These are phyloP conservation scores for Macrophomina tecta DNA, from an alignment of 2,329 filamentous ascomycete species.

Conservation along the genomic window DNA sequence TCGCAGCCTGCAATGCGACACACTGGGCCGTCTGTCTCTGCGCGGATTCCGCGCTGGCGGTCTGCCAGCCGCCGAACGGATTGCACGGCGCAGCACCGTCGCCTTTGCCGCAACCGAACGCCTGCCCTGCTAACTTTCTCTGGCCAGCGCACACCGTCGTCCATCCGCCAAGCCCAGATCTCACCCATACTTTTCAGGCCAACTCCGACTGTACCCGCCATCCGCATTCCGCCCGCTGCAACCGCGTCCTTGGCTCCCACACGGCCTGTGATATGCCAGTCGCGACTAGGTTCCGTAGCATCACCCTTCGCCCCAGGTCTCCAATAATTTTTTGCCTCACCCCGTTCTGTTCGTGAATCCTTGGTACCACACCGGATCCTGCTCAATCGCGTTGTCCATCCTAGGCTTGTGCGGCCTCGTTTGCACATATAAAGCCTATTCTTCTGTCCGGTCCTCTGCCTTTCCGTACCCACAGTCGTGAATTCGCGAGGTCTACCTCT, in stretches of 20 bases:
- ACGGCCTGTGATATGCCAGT: conserved; percentile 12
- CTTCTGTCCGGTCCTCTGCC: background rate
- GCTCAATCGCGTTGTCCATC: conserved; percentile 8
- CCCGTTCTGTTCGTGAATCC: background rate
- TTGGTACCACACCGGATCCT: conserved; percentile 2
- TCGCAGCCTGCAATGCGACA: background rate
- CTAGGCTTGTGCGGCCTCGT: background rate
- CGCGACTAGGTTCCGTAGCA: conserved; percentile 11
- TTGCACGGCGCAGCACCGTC: background rate
- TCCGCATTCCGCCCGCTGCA: conserved; percentile 15
- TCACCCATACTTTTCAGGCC: conserved; percentile 5
- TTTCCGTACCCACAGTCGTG: background rate
- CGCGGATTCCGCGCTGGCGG: background rate
- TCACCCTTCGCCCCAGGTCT: conserved; percentile 12
- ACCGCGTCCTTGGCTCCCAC: background rate
- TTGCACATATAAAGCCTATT: conserved; percentile 8
- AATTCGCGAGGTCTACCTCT: background rate
- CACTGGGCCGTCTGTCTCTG: conserved; percentile 6
- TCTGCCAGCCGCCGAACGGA: background rate
- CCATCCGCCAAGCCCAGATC: background rate
- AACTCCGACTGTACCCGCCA: background rate
- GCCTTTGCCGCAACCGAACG: conserved; percentile 16
- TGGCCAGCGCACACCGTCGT: background rate
- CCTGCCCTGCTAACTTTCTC: background rate
- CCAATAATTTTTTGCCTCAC: conserved; percentile 1